Base-by-base conservation (phyloP, 2,329 filamentous ascomycete species). In the Fusarium incarnatum region DNA sequence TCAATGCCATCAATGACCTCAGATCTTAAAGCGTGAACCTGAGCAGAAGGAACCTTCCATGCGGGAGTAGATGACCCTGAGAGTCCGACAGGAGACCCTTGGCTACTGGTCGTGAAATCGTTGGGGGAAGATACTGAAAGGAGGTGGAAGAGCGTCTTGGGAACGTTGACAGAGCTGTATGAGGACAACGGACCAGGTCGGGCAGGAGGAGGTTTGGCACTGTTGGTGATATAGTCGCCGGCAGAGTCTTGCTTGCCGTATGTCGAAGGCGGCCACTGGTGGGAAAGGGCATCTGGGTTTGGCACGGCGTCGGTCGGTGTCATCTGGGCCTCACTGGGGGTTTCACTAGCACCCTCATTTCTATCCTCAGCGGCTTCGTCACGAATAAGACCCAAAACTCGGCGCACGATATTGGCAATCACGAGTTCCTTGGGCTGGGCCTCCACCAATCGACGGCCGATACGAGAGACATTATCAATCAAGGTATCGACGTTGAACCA, bases 1-100 rank as follows among this genome's bases (percentile, higher is more conserved):
- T 94, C 91, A 75, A 99, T 98, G 44, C 94, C 96, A 74, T 96
- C 93, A 71, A 98, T 91, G 27, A 98, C 92, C 80, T 98, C 96
- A 16, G 93, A 93, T 65, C 94, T 92, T 62, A 98, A 85, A 68
- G 97, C 92, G 64, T 92, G 87, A 56, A 83, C 79, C 65, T 85
- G 85, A 47, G 84, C 82, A 18, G 80, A 79, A 70, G 81, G 81
- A 63, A 72, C 70, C 59, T 71, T 71, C 73, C 79, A 75, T 57
- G 83, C 77, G 23, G 86, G 83, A n/a, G 85, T 87, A 18, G 85
- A 87, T 11, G 84, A 76, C 23, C 85, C 84, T 13, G 82, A 87
- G 42, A 79, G 81, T 22, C 82, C 81, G 41, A 82, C 81, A 2
- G 87, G 85, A 16, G 87, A 87, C 20, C 80, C 79, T 18, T 81